Percentiles rank a stretch among this genome's conserved stretches.
Conservation (phyloP, 225 moss, liverwort and hornwort genomes). For the Sphagnum contortum region DNA sequence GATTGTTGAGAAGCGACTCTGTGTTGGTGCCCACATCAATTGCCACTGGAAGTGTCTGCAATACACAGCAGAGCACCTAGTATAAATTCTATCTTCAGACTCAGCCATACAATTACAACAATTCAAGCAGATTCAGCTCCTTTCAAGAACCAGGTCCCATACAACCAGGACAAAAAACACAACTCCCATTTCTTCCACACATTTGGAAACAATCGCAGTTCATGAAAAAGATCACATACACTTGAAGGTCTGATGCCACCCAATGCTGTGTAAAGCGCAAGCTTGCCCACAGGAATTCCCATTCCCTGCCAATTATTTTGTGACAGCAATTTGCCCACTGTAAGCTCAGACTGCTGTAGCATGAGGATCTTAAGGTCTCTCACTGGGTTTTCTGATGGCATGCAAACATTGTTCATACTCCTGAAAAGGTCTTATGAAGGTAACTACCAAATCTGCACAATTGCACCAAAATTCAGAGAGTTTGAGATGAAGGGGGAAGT, state of each 20-base stretch:
- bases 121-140: not conserved
- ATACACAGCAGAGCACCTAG: conserved; percentile 2
- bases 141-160: conserved; percentile 9
- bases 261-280: conserved; percentile 69
- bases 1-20: conserved; percentile 57
- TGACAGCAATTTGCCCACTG: too few species aligned
- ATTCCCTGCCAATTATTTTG: conserved; percentile 42
- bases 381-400: not conserved
- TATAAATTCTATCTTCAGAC: not conserved
- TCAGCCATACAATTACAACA: not conserved
- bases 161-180: not conserved
- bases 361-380: not conserved
- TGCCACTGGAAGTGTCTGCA: conserved; percentile 72
- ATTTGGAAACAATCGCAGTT: too few species aligned
- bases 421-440: not conserved
- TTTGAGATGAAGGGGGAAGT: not conserved
- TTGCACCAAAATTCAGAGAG: not conserved
- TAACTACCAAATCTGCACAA: not conserved
- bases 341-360: not conserved
- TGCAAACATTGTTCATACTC: not conserved
- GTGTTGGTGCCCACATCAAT: conserved; percentile 94
- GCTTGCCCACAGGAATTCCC: conserved; percentile 89
- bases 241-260: conserved; percentile 82
- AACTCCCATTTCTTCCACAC: too few species aligned
- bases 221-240: conserved; percentile 22